Base-by-base conservation (phyloP, 345 rosid species). In the Carallia pectinifolia region DNA sequence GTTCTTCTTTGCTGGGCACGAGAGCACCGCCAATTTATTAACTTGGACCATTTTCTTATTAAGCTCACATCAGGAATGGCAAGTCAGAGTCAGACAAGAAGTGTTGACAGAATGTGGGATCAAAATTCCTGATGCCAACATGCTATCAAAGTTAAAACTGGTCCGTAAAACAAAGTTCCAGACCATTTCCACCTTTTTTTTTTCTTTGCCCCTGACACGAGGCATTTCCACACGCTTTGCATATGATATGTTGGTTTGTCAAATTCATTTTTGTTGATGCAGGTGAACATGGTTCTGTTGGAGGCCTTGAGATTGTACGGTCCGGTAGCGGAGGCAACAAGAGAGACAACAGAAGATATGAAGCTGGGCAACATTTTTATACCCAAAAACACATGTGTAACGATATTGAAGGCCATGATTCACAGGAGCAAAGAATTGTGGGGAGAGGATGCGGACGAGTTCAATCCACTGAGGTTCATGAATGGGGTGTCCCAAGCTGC, bases 1-100 rank as follows among this genome's bases (percentile, higher is more conserved):
- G 64, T 94, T 94, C 73, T 91, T 91, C 82, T 91, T 94, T 58
- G 96, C 98, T 50, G 98, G 23, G 47, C 89, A 94, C 74, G 96
- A 86, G 77, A 89, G 97, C 79, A 89, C 97, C 31, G 83, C 96
- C 30, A 89, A 86, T 71, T 31, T 94, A 82, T 89, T 88, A 84
- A 91, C 97, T 77, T 91, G 97, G 98, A 85, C 95, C 27, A 80
- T 88, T 27, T 80, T 94, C 61, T 83, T 94, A 64, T 82, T 91
- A 61, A 82, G 95, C 64, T 77, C 84, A 87, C 95, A 91, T 89
- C 92, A 89, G 67, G 87, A 86, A 29, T 88, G 97, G 97, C 97
- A 94, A 84, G 87, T 73, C 77, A 86, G 74, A 77, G 88, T 95
- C 79, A 96, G 96, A 82, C 89, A 91, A 66, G 96, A 88, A 83